These are phyloP conservation scores for Saccharomycopsis olivae DNA, from an alignment of 805 yeast genomes.

Conservation along the genomic window DNA sequence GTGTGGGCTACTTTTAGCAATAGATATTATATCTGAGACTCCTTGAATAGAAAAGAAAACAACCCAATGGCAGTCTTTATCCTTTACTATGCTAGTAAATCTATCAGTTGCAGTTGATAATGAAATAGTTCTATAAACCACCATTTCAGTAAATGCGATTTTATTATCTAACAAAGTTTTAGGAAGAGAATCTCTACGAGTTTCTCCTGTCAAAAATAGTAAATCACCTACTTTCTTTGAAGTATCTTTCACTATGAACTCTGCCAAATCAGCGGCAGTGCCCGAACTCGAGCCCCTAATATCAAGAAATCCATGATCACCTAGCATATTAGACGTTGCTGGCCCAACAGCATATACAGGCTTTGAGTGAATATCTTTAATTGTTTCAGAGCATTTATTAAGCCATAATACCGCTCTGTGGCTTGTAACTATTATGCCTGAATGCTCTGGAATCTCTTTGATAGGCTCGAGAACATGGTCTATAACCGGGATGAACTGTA, in stretches of 20 bases:
- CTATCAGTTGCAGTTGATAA: slow-evolving; percentile 35
- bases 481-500: no score
- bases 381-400: no score
- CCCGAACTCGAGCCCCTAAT: slow-evolving; percentile 41
- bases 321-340: slow-evolving; percentile 57
- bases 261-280: slow-evolving; percentile 63
- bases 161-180: slow-evolving; percentile 36
- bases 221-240: slow-evolving; percentile 23
- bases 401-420: slow-evolving; percentile 91
- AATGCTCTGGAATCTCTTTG: background rate
- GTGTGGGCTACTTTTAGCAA: slow-evolving; percentile 19
- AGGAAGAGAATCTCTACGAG: slow-evolving; percentile 75
- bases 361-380: no score
- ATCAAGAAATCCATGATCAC: slow-evolving; percentile 36
- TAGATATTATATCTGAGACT: slow-evolving; percentile 47
- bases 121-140: slow-evolving; percentile 59
- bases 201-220: slow-evolving; percentile 77
- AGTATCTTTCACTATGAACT: slow-evolving; percentile 38
- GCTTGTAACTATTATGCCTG: slow-evolving; percentile 60
- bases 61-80: slow-evolving; percentile 41
- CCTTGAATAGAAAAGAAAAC: slow-evolving; percentile 92
- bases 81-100: slow-evolving; percentile 23
- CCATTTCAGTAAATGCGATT: slow-evolving; percentile 41
- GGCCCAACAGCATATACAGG: slow-evolving; percentile 87
- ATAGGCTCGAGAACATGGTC: slow-evolving; percentile 1